Base-by-base conservation (phyloP, 768 basidiomycete species). In the Lentinula sp. region DNA sequence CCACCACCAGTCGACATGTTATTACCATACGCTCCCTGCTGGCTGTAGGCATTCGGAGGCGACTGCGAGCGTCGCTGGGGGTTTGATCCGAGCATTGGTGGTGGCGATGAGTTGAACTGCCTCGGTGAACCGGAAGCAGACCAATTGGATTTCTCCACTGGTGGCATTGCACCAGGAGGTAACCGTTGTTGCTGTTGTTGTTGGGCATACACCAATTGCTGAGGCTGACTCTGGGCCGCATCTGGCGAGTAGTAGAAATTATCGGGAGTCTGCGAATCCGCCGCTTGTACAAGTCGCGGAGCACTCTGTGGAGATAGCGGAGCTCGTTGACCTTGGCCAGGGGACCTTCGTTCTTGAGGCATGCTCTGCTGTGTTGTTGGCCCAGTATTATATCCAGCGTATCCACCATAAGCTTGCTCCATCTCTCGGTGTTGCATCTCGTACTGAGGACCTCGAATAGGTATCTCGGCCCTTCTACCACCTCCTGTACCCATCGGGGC, bases 351-450 rank as follows among this genome's bases (percentile, higher is more conserved):
- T 42, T 62, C 65, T 62, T 70, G 68, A 15, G 64, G 65, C 43
- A 35, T 66, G 20, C 73, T 73, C 61, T 77, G 74, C 5, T 69
- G 69, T 45, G 68, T 69, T 13, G 62, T 49, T 65, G 68, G 37
- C 32, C 62, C 49, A 51, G 60, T 32, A 52, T 65, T 66, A 53
- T 73, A 75, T 32, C 72, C 72, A 57, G 71, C 74, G 65, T 78
- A 80, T 58, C 76, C 79, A 53, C 79, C 79, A 64, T 91, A 91
- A 70, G 96, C 93, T 67, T 95, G 89, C 71, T 95, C 91, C 82
- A 98, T 93, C 54, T 88, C 91, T 23, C 90, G 86, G 71, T 93
- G 90, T 71, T 98, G 95, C 84, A 91, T 88, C 68, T 96, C 95
- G 70, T 96, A 98, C 67, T 93, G 90, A 42, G 95, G 93, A 4